Conservation (phyloP, 1,284 basidiomycete species). For the Fistulinella staudtii region DNA sequence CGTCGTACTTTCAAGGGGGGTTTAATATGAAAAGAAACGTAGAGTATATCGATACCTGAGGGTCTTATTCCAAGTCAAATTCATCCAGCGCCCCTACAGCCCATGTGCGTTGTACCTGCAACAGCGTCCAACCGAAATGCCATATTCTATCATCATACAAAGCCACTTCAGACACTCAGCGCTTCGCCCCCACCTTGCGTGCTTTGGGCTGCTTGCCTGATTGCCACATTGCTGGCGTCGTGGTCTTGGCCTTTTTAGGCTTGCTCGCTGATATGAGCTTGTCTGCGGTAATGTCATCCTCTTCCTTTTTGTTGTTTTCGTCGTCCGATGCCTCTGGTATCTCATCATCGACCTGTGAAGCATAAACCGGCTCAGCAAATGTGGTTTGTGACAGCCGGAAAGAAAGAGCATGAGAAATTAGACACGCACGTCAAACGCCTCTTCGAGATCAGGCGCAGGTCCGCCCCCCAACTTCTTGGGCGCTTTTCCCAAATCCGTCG, state of each 20-base stretch:
- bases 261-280: conserved; percentile 44
- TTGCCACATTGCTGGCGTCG: neutral
- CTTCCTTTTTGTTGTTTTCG: conserved; percentile 39
- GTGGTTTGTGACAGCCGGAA: neutral
- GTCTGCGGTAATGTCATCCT: conserved; percentile 42
- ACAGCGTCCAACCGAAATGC: too few species aligned
- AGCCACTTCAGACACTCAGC: too few species aligned
- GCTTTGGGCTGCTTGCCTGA: conserved; percentile 18
- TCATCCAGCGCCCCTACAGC: too few species aligned
- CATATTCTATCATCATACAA: too few species aligned
- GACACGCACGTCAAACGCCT: conserved; percentile 62
- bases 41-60: too few species aligned
- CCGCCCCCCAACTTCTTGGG: conserved; percentile 76
- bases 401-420: neutral
- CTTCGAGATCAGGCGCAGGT: conserved; percentile 83
- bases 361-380: neutral
- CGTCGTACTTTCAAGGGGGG: too few species aligned
- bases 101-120: too few species aligned
- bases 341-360: conserved; percentile 47
- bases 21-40: too few species aligned
- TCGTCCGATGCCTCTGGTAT: conserved; percentile 50
- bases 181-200: conserved; percentile 22
- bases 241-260: conserved; percentile 34
- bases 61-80: too few species aligned
- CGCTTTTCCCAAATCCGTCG: conserved; percentile 68